phyloP scores from a whole-genome alignment of 805 yeast genomes.

The Hanseniaspora jakobsenii region DNA sequence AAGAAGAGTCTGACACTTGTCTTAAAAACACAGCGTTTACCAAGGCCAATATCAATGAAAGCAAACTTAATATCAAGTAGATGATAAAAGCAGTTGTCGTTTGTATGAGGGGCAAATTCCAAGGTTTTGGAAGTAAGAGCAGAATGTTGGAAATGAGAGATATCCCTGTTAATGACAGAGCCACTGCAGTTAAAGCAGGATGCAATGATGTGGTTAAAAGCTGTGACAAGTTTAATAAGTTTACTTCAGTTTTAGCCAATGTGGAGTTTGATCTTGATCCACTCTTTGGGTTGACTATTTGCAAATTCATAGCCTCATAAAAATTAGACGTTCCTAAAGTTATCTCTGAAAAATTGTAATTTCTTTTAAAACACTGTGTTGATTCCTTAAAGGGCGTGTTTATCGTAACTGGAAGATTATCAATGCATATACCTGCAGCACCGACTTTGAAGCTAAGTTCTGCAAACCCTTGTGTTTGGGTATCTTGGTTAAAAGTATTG shows the following conservation, averaged over 20 bases:
- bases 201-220: slow-evolving; percentile 1
- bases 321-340: slow-evolving; percentile 19
- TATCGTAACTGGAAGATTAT: slow-evolving; percentile 22
- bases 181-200: slow-evolving; percentile 6
- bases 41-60: background rate
- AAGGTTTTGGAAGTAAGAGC: slow-evolving; percentile 1
- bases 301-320: slow-evolving; percentile 23
- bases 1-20: slow-evolving; percentile 1
- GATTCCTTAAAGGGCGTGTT: slow-evolving; percentile 18
- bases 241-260: slow-evolving; percentile 21
- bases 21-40: slow-evolving; percentile 8
- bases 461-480: slow-evolving; percentile 25
- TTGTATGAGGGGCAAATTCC: background rate
- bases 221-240: slow-evolving; percentile 33
- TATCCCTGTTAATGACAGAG: background rate
- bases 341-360: slow-evolving; percentile 15
- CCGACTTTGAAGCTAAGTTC: slow-evolving; percentile 40
- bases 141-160: background rate
- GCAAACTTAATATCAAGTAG: background rate
- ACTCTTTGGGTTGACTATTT: slow-evolving; percentile 23
- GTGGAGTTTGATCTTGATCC: slow-evolving; percentile 27
- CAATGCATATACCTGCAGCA: slow-evolving; percentile 46
- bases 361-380: slow-evolving; percentile 24
- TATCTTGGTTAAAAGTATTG: slow-evolving; percentile 26
- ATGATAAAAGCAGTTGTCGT: slow-evolving; percentile 3